Evolutionary conservation across 352 stramenopile genomes (phyloP).

Genomic region (Halophytophthora polymorphica): DNA sequence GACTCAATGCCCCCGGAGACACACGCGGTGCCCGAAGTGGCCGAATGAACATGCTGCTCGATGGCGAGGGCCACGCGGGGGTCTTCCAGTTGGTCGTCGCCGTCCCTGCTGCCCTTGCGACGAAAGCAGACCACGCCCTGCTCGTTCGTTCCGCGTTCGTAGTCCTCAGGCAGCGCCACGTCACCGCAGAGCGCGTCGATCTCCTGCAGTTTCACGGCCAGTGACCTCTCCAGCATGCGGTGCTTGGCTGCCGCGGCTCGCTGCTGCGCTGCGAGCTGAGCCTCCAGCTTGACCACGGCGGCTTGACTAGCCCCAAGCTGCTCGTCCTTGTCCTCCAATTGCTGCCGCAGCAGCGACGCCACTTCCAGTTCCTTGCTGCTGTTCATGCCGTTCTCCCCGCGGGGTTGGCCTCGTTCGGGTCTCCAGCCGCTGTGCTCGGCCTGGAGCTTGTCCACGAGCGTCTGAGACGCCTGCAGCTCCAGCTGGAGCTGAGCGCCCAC

Average conservation of each 20-base stretch:
- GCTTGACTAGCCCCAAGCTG: constrained; percentile 24
- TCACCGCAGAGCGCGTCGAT: constrained; percentile 50
- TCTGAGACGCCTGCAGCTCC: constrained; percentile 22
- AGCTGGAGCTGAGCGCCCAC: constrained; percentile 28
- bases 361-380: constrained; percentile 8
- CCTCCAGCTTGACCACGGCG: constrained; percentile 38
- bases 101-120: constrained; percentile 31
- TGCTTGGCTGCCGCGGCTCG: constrained; percentile 41
- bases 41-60: constrained; percentile 3
- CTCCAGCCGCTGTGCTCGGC: constrained; percentile 5
- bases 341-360: constrained; percentile 20
- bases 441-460: constrained; percentile 21
- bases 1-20: constrained; percentile 2
- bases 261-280: constrained; percentile 41
- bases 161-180: constrained; percentile 36
- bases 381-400: not conserved
- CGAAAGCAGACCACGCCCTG: constrained; percentile 52
- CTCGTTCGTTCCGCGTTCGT: constrained; percentile 44
- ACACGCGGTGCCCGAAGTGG: not conserved
- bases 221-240: constrained; percentile 35
- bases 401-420: constrained; percentile 7
- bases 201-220: constrained; percentile 54
- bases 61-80: constrained; percentile 39
- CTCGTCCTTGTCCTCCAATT: constrained; percentile 36
- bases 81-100: constrained; percentile 43